A percentile compares a stretch with the other conserved stretches of the same genome.
phyloP scores from a whole-genome alignment of 768 basidiomycete species.

The Amanita phalloides region DNA sequence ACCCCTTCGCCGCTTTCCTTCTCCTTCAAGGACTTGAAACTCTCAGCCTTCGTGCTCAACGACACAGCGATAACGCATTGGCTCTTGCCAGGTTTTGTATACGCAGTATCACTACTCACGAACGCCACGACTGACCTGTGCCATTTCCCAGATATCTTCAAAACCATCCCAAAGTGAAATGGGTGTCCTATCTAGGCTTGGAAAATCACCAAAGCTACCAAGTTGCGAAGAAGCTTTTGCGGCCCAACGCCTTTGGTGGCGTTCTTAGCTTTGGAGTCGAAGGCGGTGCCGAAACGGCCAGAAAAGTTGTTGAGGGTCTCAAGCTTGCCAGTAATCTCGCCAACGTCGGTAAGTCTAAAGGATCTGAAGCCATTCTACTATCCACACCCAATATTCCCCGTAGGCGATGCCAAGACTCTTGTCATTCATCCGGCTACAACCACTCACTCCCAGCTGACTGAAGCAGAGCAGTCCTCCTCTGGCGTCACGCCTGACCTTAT shows the following conservation, averaged over 20 bases:
- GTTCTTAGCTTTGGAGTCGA: slow-evolving; percentile 72
- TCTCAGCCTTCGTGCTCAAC: slow-evolving; percentile 55
- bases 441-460: slow-evolving; percentile 61
- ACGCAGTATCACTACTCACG: background rate
- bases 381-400: background rate
- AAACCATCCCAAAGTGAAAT: slow-evolving; percentile 53
- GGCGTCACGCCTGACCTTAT: slow-evolving; percentile 73
- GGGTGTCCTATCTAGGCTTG: slow-evolving; percentile 76
- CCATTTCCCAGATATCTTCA: slow-evolving; percentile 38
- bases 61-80: slow-evolving; percentile 64
- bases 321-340: slow-evolving; percentile 63
- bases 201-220: slow-evolving; percentile 47
- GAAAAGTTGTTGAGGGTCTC: slow-evolving; percentile 58
- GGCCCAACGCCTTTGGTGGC: slow-evolving; percentile 51
- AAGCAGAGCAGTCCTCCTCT: slow-evolving; percentile 47
- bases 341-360: slow-evolving; percentile 45
- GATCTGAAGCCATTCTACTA: background rate
- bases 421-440: slow-evolving; percentile 73
- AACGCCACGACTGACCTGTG: slow-evolving; percentile 5
- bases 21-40: slow-evolving; percentile 76
- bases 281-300: slow-evolving; percentile 39
- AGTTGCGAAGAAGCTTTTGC: slow-evolving; percentile 45
- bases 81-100: slow-evolving; percentile 42
- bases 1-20: slow-evolving; percentile 67
- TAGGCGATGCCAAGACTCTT: slow-evolving; percentile 68